Evolutionary conservation across 208 protist species (phyloP).

Genomic region (Strigomonas culicis): DNA sequence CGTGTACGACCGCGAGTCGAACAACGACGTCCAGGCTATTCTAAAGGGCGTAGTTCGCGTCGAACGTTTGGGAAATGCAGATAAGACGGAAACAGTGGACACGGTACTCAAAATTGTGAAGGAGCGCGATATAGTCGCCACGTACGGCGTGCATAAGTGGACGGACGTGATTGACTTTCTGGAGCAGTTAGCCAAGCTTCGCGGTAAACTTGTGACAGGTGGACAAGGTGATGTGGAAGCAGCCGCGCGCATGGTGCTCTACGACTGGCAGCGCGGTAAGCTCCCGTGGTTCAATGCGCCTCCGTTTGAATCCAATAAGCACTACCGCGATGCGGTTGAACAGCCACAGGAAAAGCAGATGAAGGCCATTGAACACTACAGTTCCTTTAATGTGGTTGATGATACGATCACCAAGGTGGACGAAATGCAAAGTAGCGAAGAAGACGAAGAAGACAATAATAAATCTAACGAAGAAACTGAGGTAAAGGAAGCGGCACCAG

Average conservation of each 20-base stretch:
- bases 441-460: slow-evolving; percentile 10
- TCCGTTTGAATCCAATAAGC: slow-evolving; percentile 86
- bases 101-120: slow-evolving; percentile 96
- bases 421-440: slow-evolving; percentile 19
- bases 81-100: slow-evolving; percentile 94
- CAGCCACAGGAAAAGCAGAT: slow-evolving; percentile 71
- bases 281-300: slow-evolving; percentile 97
- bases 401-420: slow-evolving; percentile 49
- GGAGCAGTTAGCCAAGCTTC: slow-evolving; percentile 91
- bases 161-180: slow-evolving; percentile 96
- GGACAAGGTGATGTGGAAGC: slow-evolving; percentile 94
- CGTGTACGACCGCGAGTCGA: slow-evolving; percentile 91
- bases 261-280: slow-evolving; percentile 97
- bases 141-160: slow-evolving; percentile 96
- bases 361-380: slow-evolving; percentile 88
- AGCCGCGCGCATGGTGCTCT: slow-evolving; percentile 95
- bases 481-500: background rate
- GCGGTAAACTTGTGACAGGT: slow-evolving; percentile 94
- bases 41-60: slow-evolving; percentile 98
- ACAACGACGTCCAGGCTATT: slow-evolving; percentile 97
- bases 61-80: slow-evolving; percentile 85
- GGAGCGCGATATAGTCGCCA: slow-evolving; percentile 92
- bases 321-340: slow-evolving; percentile 74
- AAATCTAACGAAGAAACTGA: slow-evolving; percentile 1
- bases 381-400: slow-evolving; percentile 80